A percentile compares a stretch with the other conserved stretches of the same genome.
Evolutionary conservation across 345 rosid species (phyloP).

Genomic region (Euphorbia tirucalli): DNA sequence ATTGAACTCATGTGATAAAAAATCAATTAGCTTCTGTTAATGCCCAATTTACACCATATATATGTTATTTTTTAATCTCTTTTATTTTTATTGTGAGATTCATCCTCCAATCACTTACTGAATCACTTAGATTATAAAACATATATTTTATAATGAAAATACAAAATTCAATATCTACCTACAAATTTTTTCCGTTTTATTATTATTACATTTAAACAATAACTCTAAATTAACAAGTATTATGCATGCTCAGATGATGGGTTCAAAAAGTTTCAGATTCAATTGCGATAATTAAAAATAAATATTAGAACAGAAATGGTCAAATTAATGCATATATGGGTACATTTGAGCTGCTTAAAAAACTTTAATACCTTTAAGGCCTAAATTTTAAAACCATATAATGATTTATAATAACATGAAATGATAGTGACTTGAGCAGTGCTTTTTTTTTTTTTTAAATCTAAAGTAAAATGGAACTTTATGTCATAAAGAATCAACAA

Average conservation of each 20-base stretch:
- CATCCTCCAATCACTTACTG: no score
- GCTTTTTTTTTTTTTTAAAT: no score
- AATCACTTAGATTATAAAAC: no score
- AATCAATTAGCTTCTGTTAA: no score
- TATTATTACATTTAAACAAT: not conserved
- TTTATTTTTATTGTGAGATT: no score
- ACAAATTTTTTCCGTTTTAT: no score
- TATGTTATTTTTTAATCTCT: no score
- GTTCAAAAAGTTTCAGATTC: not conserved
- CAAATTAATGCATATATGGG: not conserved
- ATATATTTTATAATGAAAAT: no score
- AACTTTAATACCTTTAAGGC: not conserved
- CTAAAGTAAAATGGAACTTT: slow-evolving; percentile 8
- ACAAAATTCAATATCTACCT: no score
- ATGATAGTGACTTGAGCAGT: not conserved
- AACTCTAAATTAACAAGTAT: not conserved
- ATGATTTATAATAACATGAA: slow-evolving; percentile 2
- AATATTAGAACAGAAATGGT: not conserved
- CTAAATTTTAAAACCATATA: not conserved
- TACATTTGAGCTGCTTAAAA: not conserved
- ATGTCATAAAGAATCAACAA: not conserved
- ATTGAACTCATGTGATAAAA: no score
- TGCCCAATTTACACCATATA: no score
- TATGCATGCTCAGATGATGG: not conserved
- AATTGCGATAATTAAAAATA: not conserved